Conservation (phyloP, 2,329 filamentous ascomycete species). For the Nothophaeocryptopus gaeumannii region DNA sequence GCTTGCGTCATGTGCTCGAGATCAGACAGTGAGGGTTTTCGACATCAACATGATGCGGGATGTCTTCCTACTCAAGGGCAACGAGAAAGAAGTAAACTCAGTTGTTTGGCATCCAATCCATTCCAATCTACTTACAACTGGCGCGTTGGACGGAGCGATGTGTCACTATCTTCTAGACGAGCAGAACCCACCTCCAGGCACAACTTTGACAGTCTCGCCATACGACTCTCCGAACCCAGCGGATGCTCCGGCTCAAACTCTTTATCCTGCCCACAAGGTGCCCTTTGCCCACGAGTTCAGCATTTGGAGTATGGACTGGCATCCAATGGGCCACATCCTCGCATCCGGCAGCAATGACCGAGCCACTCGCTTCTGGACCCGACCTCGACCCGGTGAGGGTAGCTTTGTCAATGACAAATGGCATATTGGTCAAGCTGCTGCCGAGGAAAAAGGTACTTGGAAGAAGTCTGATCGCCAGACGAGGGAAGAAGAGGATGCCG, state of each 20-base stretch:
- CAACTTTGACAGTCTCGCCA: slow-evolving; percentile 69
- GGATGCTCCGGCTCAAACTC: slow-evolving; percentile 80
- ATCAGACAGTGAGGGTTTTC: slow-evolving; percentile 89
- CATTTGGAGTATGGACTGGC: slow-evolving; percentile 98
- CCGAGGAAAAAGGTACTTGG: slow-evolving; percentile 93
- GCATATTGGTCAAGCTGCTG: slow-evolving; percentile 90
- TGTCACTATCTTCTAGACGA: slow-evolving; percentile 96
- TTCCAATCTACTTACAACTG: slow-evolving; percentile 82
- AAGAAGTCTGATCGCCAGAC: slow-evolving; percentile 75
- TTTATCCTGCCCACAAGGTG: slow-evolving; percentile 84
- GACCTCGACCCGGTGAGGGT: slow-evolving; percentile 82
- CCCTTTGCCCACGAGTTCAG: slow-evolving; percentile 89
- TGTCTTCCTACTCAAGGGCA: slow-evolving; percentile 85
- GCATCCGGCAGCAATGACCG: slow-evolving; percentile 95
- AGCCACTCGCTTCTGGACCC: slow-evolving; percentile 94
- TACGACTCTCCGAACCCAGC: slow-evolving; percentile 80
- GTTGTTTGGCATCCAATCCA: slow-evolving; percentile 93
- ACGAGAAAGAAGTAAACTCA: slow-evolving; percentile 94
- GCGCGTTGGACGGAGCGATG: slow-evolving; percentile 83
- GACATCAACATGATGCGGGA: slow-evolving; percentile 98
- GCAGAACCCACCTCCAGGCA: slow-evolving; percentile 76
- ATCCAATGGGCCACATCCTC: slow-evolving; percentile 90
- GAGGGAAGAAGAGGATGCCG: slow-evolving; percentile 88
- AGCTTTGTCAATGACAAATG: slow-evolving; percentile 85
- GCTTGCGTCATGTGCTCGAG: slow-evolving; percentile 86